phyloP scores from a whole-genome alignment of 306 rosid genomes.

The Prunus mira region DNA sequence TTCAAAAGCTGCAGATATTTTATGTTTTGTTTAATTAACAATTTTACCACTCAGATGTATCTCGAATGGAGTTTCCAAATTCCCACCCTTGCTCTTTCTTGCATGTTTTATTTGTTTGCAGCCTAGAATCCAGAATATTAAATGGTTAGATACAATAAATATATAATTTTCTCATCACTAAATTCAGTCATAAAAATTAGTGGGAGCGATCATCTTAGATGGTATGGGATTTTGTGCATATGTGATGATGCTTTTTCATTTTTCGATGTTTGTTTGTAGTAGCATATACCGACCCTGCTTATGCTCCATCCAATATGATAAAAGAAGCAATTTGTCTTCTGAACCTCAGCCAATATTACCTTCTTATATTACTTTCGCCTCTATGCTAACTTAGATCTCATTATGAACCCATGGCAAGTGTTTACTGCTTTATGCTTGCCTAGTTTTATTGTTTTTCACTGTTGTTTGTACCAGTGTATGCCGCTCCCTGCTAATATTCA shows the following conservation, averaged over 20 bases:
- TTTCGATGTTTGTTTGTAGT: background rate
- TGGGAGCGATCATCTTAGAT: background rate
- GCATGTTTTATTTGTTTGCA: background rate
- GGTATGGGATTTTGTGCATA: background rate
- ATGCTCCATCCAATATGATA: background rate
- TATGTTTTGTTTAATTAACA: background rate
- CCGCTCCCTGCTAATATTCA: background rate
- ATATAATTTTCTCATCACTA: background rate
- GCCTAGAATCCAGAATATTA: background rate
- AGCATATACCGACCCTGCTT: background rate
- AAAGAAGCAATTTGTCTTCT: background rate
- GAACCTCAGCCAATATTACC: background rate
- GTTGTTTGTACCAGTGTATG: background rate
- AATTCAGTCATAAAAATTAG: background rate
- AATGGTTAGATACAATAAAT: background rate
- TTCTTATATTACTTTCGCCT: background rate
- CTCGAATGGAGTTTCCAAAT: background rate
- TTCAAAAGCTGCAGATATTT: background rate
- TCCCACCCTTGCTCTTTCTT: background rate
- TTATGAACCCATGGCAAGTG: background rate
- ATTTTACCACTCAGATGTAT: background rate
- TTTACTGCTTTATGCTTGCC: constrained; percentile 21
- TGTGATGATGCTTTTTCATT: background rate
- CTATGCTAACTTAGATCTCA: background rate
- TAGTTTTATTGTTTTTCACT: too few species aligned